Conservation (phyloP, 1,284 basidiomycete species). For the Phellopilus nigrolimitatus region DNA sequence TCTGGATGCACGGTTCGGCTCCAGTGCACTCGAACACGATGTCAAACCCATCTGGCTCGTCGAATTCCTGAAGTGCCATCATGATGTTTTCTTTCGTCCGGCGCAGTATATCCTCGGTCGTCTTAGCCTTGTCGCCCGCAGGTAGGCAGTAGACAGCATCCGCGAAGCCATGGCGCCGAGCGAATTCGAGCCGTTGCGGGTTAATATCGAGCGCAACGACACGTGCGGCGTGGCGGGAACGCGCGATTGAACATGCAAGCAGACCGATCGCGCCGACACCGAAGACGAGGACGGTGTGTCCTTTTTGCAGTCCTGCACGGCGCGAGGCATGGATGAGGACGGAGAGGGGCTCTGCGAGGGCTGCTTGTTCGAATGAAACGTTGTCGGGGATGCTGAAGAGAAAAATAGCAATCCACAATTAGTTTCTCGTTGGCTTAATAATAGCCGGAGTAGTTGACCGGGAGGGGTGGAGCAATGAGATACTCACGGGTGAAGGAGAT, state of each 20-base stretch:
- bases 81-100: conserved; percentile 58
- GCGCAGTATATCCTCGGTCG: conserved; percentile 61
- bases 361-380: conserved; percentile 74
- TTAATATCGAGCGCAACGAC: conserved; percentile 87
- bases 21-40: conserved; percentile 94
- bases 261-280: conserved; percentile 92
- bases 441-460: conserved; percentile 1
- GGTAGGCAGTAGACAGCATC: conserved; percentile 69
- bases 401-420: too few relatives aligned
- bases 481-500: conserved; percentile 82
- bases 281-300: conserved; percentile 78
- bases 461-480: conserved; percentile 8
- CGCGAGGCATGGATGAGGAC: conserved; percentile 54
- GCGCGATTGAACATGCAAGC: conserved; percentile 77
- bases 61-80: conserved; percentile 52
- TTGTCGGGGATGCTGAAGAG: conserved; percentile 67
- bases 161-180: conserved; percentile 69
- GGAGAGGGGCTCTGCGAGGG: conserved; percentile 87
- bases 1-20: conserved; percentile 85
- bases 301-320: conserved; percentile 33
- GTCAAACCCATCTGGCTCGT: conserved; percentile 78
- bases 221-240: conserved; percentile 62
- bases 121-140: conserved; percentile 37
- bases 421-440: too few relatives aligned
- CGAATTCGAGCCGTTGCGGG: conserved; percentile 73